Evolutionary conservation across 306 rosid genomes (phyloP), one percentile per base, ranked within the genome.

Genomic region (Parietaria judaica): DNA sequence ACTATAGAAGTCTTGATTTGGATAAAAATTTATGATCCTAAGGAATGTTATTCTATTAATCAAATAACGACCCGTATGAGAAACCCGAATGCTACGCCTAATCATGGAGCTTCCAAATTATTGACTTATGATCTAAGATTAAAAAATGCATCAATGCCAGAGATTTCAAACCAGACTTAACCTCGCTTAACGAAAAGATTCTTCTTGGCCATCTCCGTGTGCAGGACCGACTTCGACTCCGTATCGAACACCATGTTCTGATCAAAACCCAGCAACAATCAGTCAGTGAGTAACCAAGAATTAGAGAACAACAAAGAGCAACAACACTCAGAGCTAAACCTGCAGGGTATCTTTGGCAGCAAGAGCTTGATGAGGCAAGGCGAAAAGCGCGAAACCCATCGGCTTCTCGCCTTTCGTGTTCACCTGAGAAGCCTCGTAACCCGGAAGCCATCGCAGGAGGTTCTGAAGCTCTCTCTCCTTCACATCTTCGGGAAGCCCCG

Each of bases 171-270:
- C 4, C 34, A 15, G 16, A 55, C 39, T n/a, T 8, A 55, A 85
- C 92, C 92, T 84, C 99, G 71, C 69, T 94, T 94, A 17, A 94
- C 84, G 55, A 89, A 94, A 2, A 94, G 95, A 72, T 94, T 94
- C 65, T 94, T 94, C 94, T 94, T 94, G 10, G 99, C 99, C 99
- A 88, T 89, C 82, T 94, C 99, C 0, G 95, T 94, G 72, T 94
- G 99, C 78, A 94, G 79, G 16, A 94, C 89, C 1, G 97, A 85
- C 74, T 94, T 88, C 4, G 94, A 58, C 23, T 88, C 97, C 6
- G 80, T 68, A 84, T 94, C 99, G 46, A 94, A 94, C 62, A 89
- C 85, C 99, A 88, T 79, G 15, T 87, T 90, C 83, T 85, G 67
- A 57, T 10, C 53, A 49, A 49, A 45, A 53, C 31, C 59, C 60